Percentiles rank a stretch among this genome's conserved stretches.
Conservation (phyloP, 495 filamentous ascomycete genomes). For the Aspergillus indologenus region DNA sequence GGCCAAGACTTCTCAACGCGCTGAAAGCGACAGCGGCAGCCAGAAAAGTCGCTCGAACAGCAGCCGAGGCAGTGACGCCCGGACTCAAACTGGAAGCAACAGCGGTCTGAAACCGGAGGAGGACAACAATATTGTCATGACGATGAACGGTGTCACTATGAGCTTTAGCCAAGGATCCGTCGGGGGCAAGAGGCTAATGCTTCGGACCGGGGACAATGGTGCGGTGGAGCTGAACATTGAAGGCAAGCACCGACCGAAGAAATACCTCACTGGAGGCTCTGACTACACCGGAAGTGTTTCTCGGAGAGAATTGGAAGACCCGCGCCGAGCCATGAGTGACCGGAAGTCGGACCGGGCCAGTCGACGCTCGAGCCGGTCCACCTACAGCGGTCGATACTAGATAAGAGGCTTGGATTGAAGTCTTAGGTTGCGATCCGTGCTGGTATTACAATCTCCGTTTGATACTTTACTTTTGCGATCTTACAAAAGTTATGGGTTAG, state of each 20-base stretch:
- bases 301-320: constrained; percentile 32
- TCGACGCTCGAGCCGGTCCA: constrained; percentile 40
- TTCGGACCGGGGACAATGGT: constrained; percentile 40
- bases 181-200: constrained; percentile 39
- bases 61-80: constrained; percentile 41
- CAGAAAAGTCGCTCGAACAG: constrained; percentile 46
- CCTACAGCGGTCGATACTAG: constrained; percentile 30
- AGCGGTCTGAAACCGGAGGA: constrained; percentile 34
- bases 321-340: constrained; percentile 31
- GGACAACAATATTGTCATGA: constrained; percentile 42
- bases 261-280: constrained; percentile 35
- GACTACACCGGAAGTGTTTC: constrained; percentile 32
- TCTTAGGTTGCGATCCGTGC: not conserved
- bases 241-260: constrained; percentile 33
- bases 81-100: constrained; percentile 32
- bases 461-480: constrained; percentile 2
- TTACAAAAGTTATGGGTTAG: constrained; percentile 4
- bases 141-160: constrained; percentile 43
- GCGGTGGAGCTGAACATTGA: constrained; percentile 40
- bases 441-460: constrained; percentile 3
- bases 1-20: constrained; percentile 28
- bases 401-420: not conserved
- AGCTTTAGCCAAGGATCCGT: constrained; percentile 38
- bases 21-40: constrained; percentile 43
- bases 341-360: constrained; percentile 39